These are phyloP conservation scores for Aureobasidium sp. DNA, from an alignment of 2,329 filamentous ascomycete species.

Conservation along the genomic window DNA sequence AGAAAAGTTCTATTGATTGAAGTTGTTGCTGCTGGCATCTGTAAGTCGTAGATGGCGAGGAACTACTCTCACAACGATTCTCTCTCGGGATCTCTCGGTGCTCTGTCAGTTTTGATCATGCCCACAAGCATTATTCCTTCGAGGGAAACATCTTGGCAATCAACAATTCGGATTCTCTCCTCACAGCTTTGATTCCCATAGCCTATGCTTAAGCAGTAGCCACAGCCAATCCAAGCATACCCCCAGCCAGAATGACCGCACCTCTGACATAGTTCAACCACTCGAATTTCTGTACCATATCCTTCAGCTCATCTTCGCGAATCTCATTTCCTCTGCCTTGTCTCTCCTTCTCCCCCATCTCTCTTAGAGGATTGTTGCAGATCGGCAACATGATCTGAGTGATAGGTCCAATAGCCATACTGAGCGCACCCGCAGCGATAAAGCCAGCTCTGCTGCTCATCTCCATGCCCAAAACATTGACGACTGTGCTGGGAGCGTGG, in stretches of 20 bases:
- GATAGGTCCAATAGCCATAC: neutral
- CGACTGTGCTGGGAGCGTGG: neutral
- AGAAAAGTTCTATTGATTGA: too few species aligned
- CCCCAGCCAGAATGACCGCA: neutral
- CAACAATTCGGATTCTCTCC: too few species aligned
- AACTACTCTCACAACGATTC: too few species aligned
- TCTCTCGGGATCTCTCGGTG: too few species aligned
- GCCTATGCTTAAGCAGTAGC: neutral
- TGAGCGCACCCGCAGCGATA: neutral
- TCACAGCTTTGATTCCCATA: too few species aligned
- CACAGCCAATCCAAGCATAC: neutral
- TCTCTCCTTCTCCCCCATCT: neutral
- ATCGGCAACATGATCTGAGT: conserved; percentile 2
- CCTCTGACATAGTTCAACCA: conserved; percentile 1
- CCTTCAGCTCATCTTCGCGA: neutral
- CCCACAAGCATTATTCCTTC: too few species aligned
- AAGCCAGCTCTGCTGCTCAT: neutral
- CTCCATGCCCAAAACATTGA: neutral
- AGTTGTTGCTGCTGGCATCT: too few species aligned
- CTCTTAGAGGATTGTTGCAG: neutral
- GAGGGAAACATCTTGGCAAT: too few species aligned
- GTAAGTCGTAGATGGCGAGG: too few species aligned
- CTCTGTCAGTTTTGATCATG: too few species aligned
- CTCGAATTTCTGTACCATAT: neutral
- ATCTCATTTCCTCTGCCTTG: neutral